Base-by-base conservation (phyloP, 1,139 yeast species). In the Geotrichum australiense region DNA sequence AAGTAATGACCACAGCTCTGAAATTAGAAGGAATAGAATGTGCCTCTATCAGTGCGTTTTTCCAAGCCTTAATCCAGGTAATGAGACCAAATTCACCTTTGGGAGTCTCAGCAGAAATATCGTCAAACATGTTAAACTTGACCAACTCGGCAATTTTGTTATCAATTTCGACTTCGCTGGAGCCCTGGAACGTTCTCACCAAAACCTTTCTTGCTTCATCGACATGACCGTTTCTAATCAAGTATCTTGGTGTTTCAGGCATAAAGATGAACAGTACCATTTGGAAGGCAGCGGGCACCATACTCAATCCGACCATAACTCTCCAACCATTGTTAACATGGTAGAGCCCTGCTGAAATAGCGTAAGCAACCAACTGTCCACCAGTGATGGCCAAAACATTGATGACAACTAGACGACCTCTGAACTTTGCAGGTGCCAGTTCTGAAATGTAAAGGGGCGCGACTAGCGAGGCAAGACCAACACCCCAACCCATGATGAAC, bases 231-330 rank as follows among this genome's bases (percentile, higher is more conserved):
- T 75, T 73, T 70, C 82, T 77, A 39, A 89, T 79, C 53, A 87
- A 79, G 63, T 66, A 91, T 60, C 98, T 74, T 42, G 98, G 97
- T 11, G 97, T 87, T 58, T 91, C 98, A 6, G 98, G 97, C 61
- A 91, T 73, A 68, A 85, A 87, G 59, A 78, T 64, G 61, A 91
- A 89, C 43, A 85, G 70, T 15, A 70, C 69, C 61, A 84, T 75
- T 64, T 91, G 98, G 29, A 78, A 47, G 21, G 74, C 80, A 3
- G 96, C 85, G 6, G 98, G 97, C 18, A 89, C 74, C 69, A 89
- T 73, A 44, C 96, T 82, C 37, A 89, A 67, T 1, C 96, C 97
- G 27, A 89, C 96, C 29, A 87, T 72, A 36, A 86, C 76, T 63
- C 96, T 75, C 98, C 98, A 89, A 42, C 97, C 97, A 55, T 85